phyloP scores from a whole-genome alignment of 2,329 filamentous ascomycete species.

The Colletotrichum sp. region DNA sequence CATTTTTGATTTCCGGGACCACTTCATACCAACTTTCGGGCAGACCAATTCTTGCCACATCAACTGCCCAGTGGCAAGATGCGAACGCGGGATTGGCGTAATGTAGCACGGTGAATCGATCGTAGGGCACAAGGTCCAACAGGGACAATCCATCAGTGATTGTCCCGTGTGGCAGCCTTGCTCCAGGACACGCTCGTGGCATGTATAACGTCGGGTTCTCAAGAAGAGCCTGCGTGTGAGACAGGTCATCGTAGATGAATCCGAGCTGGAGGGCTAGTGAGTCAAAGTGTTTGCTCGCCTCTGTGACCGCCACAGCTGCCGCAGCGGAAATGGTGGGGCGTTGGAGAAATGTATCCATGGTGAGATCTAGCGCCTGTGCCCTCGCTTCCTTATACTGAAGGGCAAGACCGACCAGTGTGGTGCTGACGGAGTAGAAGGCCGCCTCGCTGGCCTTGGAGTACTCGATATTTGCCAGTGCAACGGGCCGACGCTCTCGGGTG shows the following conservation, averaged over 20 bases:
- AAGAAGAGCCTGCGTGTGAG: neutral
- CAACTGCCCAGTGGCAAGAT: conserved; percentile 4
- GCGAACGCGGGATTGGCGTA: neutral
- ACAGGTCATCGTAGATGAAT: conserved; percentile 1
- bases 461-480: conserved; percentile 12
- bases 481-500: conserved; percentile 1
- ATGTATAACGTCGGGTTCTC: neutral
- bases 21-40: neutral
- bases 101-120: conserved; percentile 11
- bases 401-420: neutral
- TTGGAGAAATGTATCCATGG: conserved; percentile 1
- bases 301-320: neutral
- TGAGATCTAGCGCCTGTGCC: neutral
- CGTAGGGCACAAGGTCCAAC: conserved; percentile 6
- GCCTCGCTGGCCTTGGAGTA: conserved; percentile 13
- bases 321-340: neutral
- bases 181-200: conserved; percentile 1
- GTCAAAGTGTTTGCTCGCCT: conserved; percentile 11
- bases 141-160: neutral
- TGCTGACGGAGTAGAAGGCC: conserved; percentile 10
- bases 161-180: conserved; percentile 3
- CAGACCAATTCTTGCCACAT: neutral
- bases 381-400: neutral
- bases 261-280: conserved; percentile 14
- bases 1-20: neutral